Percentiles rank a stretch among this genome's conserved stretches.
These are phyloP conservation scores for Aquilaria yunnanensis DNA, from an alignment of 345 rosid genomes.

Conservation along the genomic window DNA sequence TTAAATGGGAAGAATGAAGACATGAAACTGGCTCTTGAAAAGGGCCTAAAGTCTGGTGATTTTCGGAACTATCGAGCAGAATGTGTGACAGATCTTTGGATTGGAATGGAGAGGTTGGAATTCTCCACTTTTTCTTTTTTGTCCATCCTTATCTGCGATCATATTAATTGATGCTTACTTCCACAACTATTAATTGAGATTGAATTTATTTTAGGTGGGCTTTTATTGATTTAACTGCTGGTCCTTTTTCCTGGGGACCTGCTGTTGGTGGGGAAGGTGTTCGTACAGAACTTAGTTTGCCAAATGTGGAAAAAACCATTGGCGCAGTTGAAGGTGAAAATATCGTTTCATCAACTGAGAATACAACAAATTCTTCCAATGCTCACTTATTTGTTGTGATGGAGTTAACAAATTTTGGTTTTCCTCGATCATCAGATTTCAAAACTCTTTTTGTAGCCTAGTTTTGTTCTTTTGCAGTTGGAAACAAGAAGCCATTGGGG, in stretches of 20 bases:
- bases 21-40: slow-evolving; percentile 55
- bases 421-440: too few relatives aligned
- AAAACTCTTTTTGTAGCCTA: background rate
- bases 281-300: slow-evolving; percentile 80
- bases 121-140: slow-evolving; percentile 27
- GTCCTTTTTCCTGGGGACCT: slow-evolving; percentile 99
- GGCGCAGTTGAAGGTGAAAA: slow-evolving; percentile 90
- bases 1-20: slow-evolving; percentile 68
- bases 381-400: background rate
- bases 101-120: slow-evolving; percentile 82
- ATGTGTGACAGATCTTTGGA: slow-evolving; percentile 95
- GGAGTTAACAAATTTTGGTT: background rate
- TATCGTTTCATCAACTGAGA: background rate
- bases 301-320: slow-evolving; percentile 89
- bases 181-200: background rate
- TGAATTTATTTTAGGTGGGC: slow-evolving; percentile 68
- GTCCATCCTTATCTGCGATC: slow-evolving; percentile 4
- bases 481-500: too few relatives aligned
- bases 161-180: background rate
- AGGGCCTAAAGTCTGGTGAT: slow-evolving; percentile 65
- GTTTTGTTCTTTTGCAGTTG: background rate
- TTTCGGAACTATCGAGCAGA: slow-evolving; percentile 62
- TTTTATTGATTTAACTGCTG: slow-evolving; percentile 87
- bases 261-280: slow-evolving; percentile 99
- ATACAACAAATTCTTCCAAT: too few relatives aligned